Evolutionary conservation across 139 green algal genomes (phyloP).

Genomic region (Asterochloris erici): DNA sequence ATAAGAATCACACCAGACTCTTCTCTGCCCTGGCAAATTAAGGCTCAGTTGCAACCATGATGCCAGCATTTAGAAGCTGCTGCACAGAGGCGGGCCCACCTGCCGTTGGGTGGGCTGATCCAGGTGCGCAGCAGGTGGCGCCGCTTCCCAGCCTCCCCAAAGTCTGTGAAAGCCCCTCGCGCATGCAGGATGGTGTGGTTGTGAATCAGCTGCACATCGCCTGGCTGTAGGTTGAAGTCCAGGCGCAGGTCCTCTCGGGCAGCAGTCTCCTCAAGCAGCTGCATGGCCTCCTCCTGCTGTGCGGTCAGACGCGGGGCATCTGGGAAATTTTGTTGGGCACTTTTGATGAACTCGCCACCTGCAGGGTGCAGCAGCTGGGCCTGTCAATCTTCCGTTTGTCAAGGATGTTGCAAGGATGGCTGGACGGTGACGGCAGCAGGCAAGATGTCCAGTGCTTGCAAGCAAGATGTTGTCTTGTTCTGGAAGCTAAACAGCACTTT

Average conservation of each 20-base stretch:
- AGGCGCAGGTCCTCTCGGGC: slow-evolving; percentile 43
- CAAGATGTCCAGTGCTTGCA: too few relatives aligned
- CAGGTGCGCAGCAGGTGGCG: slow-evolving; percentile 60
- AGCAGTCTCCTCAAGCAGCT: slow-evolving; percentile 1
- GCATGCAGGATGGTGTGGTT: slow-evolving; percentile 61
- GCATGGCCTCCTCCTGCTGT: slow-evolving; percentile 36
- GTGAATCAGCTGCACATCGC: slow-evolving; percentile 65
- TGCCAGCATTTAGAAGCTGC: background rate
- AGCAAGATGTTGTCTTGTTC: too few relatives aligned
- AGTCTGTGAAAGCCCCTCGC: slow-evolving; percentile 42
- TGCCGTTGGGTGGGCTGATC: slow-evolving; percentile 35
- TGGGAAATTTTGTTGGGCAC: slow-evolving; percentile 28
- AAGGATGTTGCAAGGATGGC: too few relatives aligned
- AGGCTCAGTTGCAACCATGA: background rate
- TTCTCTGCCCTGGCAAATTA: too few relatives aligned
- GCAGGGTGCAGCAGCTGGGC: too few relatives aligned
- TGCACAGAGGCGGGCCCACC: background rate
- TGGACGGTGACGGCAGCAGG: too few relatives aligned
- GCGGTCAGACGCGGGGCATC: slow-evolving; percentile 41
- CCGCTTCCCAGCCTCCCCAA: slow-evolving; percentile 23
- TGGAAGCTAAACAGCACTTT: too few relatives aligned
- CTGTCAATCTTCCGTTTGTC: too few relatives aligned
- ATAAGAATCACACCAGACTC: too few relatives aligned
- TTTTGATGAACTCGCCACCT: slow-evolving; percentile 10
- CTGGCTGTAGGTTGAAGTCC: slow-evolving; percentile 54